Conservation (phyloP, 148 eudicot species). For the Camellia granthamiana region DNA sequence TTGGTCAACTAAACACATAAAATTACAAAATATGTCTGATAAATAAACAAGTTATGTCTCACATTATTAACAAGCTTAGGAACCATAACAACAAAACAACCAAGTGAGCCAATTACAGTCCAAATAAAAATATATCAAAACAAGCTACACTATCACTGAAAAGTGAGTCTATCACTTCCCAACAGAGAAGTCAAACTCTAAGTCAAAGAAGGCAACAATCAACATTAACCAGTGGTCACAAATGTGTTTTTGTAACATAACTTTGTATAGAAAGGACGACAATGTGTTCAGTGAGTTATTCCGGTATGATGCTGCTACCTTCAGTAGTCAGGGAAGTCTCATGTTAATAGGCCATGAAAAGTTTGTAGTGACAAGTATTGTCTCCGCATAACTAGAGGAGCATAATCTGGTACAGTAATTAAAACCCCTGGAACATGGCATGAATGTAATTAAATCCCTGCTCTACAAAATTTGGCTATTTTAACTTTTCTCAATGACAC, state of each 20-base stretch:
- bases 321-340: not conserved
- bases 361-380: not conserved
- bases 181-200: not conserved
- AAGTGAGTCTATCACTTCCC: not conserved
- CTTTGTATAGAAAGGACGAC: constrained; percentile 2
- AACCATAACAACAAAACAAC: not conserved
- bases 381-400: too few species aligned
- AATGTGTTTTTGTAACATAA: not conserved
- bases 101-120: not conserved
- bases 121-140: not conserved
- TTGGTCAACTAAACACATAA: not conserved
- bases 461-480: too few species aligned
- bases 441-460: too few species aligned
- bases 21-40: not conserved
- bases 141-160: too few species aligned
- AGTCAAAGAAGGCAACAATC: not conserved
- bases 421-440: too few species aligned
- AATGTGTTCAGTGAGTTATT: not conserved
- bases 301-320: not conserved
- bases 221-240: not conserved
- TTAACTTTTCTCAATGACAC: too few species aligned
- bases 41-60: not conserved
- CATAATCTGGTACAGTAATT: too few species aligned
- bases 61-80: not conserved
- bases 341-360: not conserved